A percentile compares a stretch with the other conserved stretches of the same genome.
Evolutionary conservation across 129 eudicot species (phyloP).

Genomic region (Chrysanthemum lavandulifolium): DNA sequence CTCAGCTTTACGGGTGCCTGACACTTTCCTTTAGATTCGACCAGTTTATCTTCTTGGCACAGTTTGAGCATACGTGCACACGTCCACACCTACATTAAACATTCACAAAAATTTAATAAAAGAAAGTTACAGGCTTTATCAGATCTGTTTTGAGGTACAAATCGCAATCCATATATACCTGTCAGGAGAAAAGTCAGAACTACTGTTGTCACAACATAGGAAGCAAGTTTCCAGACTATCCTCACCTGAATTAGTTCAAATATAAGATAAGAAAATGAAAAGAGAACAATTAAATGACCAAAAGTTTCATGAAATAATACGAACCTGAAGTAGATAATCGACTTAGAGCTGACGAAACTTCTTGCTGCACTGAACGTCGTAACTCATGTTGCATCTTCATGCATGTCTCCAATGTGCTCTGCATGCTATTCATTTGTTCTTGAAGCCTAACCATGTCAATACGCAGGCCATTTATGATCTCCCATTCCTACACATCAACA

Average conservation of each 20-base stretch:
- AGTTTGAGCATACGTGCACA: slow-evolving; percentile 68
- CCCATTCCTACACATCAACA: slow-evolving; percentile 55
- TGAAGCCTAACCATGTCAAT: slow-evolving; percentile 78
- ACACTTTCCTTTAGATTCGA: slow-evolving; percentile 50
- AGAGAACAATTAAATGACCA: neutral
- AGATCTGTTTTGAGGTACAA: neutral
- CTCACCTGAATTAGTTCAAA: slow-evolving; percentile 26
- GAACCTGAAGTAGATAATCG: slow-evolving; percentile 35
- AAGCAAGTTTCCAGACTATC: slow-evolving; percentile 47
- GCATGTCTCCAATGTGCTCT: slow-evolving; percentile 80
- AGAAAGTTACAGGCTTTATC: neutral
- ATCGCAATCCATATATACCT: slow-evolving; percentile 41
- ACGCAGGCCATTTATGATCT: slow-evolving; percentile 68
- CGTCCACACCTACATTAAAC: slow-evolving; percentile 62
- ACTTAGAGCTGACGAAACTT: slow-evolving; percentile 75
- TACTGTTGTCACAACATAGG: slow-evolving; percentile 49
- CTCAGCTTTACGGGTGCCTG: slow-evolving; percentile 72
- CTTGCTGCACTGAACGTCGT: slow-evolving; percentile 68
- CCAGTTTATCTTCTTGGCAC: slow-evolving; percentile 64
- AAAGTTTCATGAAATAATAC: neutral
- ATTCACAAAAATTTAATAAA: neutral
- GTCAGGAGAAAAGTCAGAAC: slow-evolving; percentile 57
- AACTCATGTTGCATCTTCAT: slow-evolving; percentile 89
- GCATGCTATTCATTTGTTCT: slow-evolving; percentile 77
- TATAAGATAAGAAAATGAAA: neutral